Evolutionary conservation across 208 protist species (phyloP), one percentile per base, ranked within the genome.

Genomic region (Trypanosoma avium): DNA sequence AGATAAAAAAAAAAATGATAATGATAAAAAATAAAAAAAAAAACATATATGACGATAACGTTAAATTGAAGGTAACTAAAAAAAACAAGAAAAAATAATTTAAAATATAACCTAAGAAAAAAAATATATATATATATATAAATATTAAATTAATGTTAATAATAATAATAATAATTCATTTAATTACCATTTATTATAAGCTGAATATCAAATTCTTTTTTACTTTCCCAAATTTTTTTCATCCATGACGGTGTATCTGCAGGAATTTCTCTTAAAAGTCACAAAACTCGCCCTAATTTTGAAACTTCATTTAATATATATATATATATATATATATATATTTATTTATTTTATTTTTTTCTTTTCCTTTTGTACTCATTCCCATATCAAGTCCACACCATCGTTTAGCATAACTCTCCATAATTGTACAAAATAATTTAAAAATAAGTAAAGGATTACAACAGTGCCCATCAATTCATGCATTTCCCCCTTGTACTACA

Each of bases 201-300:
- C 24, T 73, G 59, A 30, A 81, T 61, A 35, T 89, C 82, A 54
- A 77, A 83, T 52, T 89, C 82, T 40, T 89, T 79, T 21, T 61
- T 62, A 12, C 75, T 74, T 0, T 52, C 56, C 19, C 66, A 61
- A 54, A 85, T 52, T 1, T 56, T 52, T 24, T 61, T 55, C 50
- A 85, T 42, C 68, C 78, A 84, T 43, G 13, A 42, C 5, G 75
- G 73, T 17, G 61, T 59, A 35, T 45, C 55, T 5, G 8, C 6
- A 4, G 78, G 64, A 1, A 79, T 40, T 45, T 40, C 12, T 46
- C 8, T 26, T 56, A 17, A 42, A 15, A n/a, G 59, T 19, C 36
- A 30, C 9, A 64, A 43, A 36, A 73, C 78, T 36, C 55, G 69
- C 19, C 73, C 64, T 49, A 83, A 72, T 42, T 61, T 61, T 38